Evolutionary conservation across 1,284 basidiomycete species (phyloP), one percentile per base, ranked within the genome.

Genomic region (Porogramme epimiltina): DNA sequence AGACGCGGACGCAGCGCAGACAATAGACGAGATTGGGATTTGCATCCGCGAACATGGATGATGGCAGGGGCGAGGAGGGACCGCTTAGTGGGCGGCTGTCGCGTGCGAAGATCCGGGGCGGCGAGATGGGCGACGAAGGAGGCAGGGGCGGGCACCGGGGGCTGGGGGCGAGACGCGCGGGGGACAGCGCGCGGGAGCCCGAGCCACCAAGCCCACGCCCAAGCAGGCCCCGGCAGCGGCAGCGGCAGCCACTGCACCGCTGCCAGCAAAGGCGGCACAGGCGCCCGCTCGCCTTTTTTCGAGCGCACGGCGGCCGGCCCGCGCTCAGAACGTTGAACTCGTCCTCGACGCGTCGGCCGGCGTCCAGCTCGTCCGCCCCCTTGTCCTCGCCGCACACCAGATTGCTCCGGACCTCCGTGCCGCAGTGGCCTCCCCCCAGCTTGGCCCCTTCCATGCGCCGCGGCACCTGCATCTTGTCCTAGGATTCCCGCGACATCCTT

Each of bases 11-110:
- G n/a, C n/a, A n/a, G n/a, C n/a, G n/a, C n/a, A n/a, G n/a, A n/a
- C n/a, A n/a, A n/a, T 18, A 37, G 34, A 9, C 8, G 34, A 18
- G 34, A 37, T 6, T 4, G n/a, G 54, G 53, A 66, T 69, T 69
- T 67, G 64, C 67, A 62, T 69, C 67, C 67, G 67, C 67, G 67
- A 69, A 66, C 57, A 63, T 64, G 51, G 44, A 28, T 39, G 45
- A 46, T 52, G 47, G 37, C 22, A 45, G 28, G 18, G 45, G 47
- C 38, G 45, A 43, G 20, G 16, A 18, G 23, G 36, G 25, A 24
- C 16, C 18, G 22, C 25, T 36, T 28, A 41, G n/a, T 31, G 42
- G 41, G 53, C 28, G n/a, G n/a, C 34, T 16, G n/a, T 6, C 33
- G 46, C 65, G 65, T 55, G 56, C 38, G 56, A 64, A 66, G 66